Conservation (phyloP, 441 rosid species). For the Adansonia grandidieri region DNA sequence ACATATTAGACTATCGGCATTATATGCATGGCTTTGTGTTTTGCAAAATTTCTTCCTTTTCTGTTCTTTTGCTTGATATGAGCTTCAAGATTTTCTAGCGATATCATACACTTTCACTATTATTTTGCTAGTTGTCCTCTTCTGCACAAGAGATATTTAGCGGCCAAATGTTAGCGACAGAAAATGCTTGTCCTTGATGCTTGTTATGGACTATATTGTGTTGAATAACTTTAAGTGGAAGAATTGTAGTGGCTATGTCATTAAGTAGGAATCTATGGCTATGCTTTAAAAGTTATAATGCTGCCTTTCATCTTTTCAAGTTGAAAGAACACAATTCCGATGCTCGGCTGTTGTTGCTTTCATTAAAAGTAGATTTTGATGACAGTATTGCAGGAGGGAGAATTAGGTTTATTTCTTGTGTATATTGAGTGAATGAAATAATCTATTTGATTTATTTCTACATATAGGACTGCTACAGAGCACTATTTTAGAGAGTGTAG, state of each 20-base stretch:
- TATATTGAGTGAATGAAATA: not conserved
- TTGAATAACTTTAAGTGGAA: constrained; percentile 6
- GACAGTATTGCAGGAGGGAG: not conserved
- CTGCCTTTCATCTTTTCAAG: not conserved
- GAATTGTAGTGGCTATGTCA: not conserved
- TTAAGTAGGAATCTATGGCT: not conserved
- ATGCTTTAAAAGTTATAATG: not conserved
- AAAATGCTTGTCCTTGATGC: not conserved
- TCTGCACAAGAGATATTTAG: not conserved
- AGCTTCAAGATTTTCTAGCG: constrained; percentile 3
- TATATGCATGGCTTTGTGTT: not conserved
- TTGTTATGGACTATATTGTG: not conserved
- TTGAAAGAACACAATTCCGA: not conserved
- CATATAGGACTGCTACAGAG: constrained; percentile 84
- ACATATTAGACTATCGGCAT: constrained; percentile 1
- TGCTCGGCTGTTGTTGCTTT: not conserved
- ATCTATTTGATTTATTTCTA: constrained; percentile 8
- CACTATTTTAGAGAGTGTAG: constrained; percentile 95
- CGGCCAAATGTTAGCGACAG: not conserved
- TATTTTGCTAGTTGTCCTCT: not conserved
- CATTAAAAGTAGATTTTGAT: not conserved
- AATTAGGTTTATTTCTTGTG: not conserved
- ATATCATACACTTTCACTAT: not conserved
- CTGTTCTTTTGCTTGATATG: not conserved
- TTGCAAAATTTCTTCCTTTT: not conserved